Conservation (phyloP, 192 early-diverging fungal species). For the Jimgerdemannia flammicorona region DNA sequence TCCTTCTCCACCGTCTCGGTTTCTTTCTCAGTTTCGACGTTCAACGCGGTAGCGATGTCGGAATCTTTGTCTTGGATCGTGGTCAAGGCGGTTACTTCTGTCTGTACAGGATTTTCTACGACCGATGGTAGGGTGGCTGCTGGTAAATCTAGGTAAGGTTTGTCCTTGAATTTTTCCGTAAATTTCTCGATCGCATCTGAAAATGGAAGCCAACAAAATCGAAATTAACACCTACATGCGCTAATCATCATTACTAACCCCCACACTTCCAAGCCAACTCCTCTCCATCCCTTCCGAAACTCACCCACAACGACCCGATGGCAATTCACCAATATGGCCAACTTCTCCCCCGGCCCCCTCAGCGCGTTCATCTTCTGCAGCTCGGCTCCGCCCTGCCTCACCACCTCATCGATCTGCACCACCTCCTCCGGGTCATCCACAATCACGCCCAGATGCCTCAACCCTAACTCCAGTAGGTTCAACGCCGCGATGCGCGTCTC, state of each 20-base stretch:
- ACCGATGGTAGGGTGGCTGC: neutral
- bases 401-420: constrained; percentile 31
- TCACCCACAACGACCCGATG: constrained; percentile 43
- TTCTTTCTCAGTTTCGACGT: neutral
- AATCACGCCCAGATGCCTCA: constrained; percentile 57
- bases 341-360: constrained; percentile 37
- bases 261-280: neutral
- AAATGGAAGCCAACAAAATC: neutral
- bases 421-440: constrained; percentile 32
- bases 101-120: neutral
- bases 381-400: constrained; percentile 35
- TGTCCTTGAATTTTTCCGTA: neutral
- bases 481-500: constrained; percentile 65
- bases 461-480: constrained; percentile 53
- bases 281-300: neutral
- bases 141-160: neutral
- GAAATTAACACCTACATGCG: neutral
- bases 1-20: neutral
- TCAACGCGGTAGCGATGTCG: neutral
- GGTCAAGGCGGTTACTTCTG: neutral
- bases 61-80: neutral
- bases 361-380: constrained; percentile 37
- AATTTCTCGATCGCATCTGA: neutral
- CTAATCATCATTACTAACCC: neutral
- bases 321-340: constrained; percentile 33